Evolutionary conservation across 345 rosid genomes (phyloP).

Genomic region (Garcia nutans): DNA sequence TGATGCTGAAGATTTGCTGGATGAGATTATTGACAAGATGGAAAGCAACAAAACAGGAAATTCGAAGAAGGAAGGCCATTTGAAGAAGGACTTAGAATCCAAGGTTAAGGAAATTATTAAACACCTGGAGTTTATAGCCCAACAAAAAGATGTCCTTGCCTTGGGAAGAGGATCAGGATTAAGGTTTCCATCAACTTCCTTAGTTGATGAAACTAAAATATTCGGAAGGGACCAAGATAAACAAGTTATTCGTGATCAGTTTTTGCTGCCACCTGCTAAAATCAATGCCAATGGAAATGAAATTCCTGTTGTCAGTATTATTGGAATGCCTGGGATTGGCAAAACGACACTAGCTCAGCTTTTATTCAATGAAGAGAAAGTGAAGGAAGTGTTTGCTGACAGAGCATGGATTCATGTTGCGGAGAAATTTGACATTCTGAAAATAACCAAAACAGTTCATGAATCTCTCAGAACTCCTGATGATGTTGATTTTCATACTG

Average conservation of each 20-base stretch:
- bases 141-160: conserved; percentile 10
- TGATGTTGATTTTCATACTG: not conserved
- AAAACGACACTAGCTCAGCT: conserved; percentile 20
- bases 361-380: not conserved
- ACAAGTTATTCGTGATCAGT: not conserved
- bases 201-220: not conserved
- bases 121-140: not conserved
- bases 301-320: not conserved
- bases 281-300: not conserved
- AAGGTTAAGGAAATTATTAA: not conserved
- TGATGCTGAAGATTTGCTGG: not conserved
- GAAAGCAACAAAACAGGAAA: too few species aligned
- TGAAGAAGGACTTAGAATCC: not conserved
- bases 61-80: too few species aligned
- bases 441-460: not conserved
- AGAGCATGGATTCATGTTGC: conserved; percentile 12
- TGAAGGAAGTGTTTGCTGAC: not conserved
- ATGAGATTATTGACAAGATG: not conserved
- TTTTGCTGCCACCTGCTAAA: not conserved
- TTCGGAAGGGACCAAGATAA: conserved; percentile 4
- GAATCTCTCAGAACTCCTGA: not conserved
- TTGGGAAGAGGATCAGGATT: not conserved
- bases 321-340: conserved; percentile 9
- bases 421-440: conserved; percentile 3
- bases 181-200: not conserved